Conservation (phyloP, 2,329 filamentous ascomycete genomes). For the Pseudocercospora fijiensis region DNA sequence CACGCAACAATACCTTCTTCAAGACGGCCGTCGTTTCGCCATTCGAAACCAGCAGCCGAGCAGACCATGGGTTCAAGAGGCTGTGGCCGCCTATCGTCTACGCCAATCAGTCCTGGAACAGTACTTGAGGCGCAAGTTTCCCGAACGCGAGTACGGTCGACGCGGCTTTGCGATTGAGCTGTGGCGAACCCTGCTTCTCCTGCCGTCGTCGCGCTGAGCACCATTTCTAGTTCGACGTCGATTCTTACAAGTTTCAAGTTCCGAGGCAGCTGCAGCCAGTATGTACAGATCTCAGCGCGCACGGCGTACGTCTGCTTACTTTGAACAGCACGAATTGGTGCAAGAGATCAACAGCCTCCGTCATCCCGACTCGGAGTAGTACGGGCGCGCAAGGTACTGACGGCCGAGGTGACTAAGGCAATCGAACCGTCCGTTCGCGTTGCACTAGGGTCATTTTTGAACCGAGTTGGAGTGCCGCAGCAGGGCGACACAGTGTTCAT, state of each 20-base stretch:
- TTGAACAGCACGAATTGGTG: background rate
- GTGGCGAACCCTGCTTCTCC: background rate
- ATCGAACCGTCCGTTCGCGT: no score
- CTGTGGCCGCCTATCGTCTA: background rate
- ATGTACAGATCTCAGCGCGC: background rate
- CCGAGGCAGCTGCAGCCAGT: background rate
- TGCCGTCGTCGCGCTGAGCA: background rate
- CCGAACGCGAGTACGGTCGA: background rate
- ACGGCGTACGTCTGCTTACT: background rate
- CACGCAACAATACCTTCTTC: background rate
- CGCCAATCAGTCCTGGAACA: background rate
- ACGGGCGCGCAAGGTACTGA: background rate
- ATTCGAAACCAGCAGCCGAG: background rate
- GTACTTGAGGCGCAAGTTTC: background rate
- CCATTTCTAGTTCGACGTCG: background rate
- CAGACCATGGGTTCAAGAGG: background rate
- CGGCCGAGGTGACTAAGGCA: no score
- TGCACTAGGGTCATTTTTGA: no score
- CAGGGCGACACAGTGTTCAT: no score
- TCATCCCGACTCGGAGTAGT: background rate
- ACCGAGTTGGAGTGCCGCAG: no score
- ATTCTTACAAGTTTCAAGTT: background rate
- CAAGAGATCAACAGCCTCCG: background rate
- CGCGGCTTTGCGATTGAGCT: background rate
- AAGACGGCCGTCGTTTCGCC: background rate